These are phyloP conservation scores for Gnomoniopsis smithogilvyi DNA, from an alignment of 2,329 filamentous ascomycete genomes.

Conservation along the genomic window DNA sequence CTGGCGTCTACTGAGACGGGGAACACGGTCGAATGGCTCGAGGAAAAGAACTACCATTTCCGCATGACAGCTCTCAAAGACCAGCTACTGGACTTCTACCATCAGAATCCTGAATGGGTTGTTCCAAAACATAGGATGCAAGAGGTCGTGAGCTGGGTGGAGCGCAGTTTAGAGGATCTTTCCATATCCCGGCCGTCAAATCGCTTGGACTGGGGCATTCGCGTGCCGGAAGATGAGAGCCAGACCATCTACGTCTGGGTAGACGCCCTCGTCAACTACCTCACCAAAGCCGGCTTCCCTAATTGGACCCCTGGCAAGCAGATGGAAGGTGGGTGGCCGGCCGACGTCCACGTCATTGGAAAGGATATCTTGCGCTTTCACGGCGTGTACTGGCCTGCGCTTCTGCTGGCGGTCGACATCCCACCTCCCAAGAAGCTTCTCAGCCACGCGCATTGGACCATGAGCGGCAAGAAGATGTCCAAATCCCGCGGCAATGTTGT, in stretches of 20 bases:
- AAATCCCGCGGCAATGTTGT: constrained; percentile 95
- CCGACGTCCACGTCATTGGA: constrained; percentile 86
- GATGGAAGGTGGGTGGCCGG: constrained; percentile 72
- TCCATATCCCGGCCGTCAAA: constrained; percentile 81
- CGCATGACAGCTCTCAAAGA: constrained; percentile 79
- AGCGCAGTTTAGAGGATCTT: constrained; percentile 76
- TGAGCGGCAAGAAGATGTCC: constrained; percentile 91
- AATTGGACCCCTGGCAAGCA: constrained; percentile 65
- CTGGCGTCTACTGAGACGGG: constrained; percentile 85
- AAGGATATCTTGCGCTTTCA: constrained; percentile 98
- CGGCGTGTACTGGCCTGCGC: constrained; percentile 96
- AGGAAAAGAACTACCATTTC: constrained; percentile 94
- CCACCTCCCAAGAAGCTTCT: constrained; percentile 76
- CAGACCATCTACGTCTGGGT: constrained; percentile 99
- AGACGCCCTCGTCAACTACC: constrained; percentile 91
- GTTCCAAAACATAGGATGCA: constrained; percentile 69
- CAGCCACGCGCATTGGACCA: constrained; percentile 93
- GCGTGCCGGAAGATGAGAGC: constrained; percentile 74
- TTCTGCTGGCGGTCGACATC: constrained; percentile 83
- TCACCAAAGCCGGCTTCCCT: constrained; percentile 84
- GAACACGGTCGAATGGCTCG: constrained; percentile 91
- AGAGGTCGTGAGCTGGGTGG: constrained; percentile 76
- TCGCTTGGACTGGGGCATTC: constrained; percentile 82
- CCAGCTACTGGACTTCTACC: constrained; percentile 75
- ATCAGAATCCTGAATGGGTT: constrained; percentile 74